A percentile compares a stretch with the other conserved stretches of the same genome.
These are phyloP conservation scores for Fusarium coicis DNA, from an alignment of 2,329 filamentous ascomycete species.

Conservation along the genomic window DNA sequence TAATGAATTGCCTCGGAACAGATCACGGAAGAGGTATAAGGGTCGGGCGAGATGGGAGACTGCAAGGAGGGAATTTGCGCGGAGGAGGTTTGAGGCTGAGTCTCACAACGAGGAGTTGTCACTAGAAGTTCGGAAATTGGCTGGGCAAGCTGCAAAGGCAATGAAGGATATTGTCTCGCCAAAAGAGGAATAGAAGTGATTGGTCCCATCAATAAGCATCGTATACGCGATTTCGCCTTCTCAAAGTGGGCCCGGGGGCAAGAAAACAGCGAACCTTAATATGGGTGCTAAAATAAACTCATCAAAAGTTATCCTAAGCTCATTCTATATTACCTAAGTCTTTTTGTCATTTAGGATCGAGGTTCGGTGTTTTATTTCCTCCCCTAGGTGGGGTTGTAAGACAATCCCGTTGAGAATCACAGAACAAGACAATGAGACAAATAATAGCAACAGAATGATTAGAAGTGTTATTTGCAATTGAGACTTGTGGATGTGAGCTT, in stretches of 20 bases:
- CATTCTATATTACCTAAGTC: no score
- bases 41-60: slow-evolving; percentile 14
- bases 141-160: background rate
- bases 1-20: slow-evolving; percentile 3
- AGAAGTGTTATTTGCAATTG: no score
- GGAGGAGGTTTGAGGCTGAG: slow-evolving; percentile 1
- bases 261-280: no score
- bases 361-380: no score
- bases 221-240: fast-evolving
- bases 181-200: fast-evolving
- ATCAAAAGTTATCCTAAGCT: no score
- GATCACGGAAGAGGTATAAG: background rate
- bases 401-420: fast-evolving
- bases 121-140: background rate
- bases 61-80: background rate
- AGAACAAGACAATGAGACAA: no score
- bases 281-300: no score
- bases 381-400: no score
- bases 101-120: background rate
- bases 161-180: background rate
- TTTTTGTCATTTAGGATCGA: no score
- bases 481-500: no score
- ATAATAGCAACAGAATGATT: fast-evolving
- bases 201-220: fast-evolving
- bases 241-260: background rate